Conservation (phyloP, 2,329 filamentous ascomycete species). For the Aspergillus candidus region DNA sequence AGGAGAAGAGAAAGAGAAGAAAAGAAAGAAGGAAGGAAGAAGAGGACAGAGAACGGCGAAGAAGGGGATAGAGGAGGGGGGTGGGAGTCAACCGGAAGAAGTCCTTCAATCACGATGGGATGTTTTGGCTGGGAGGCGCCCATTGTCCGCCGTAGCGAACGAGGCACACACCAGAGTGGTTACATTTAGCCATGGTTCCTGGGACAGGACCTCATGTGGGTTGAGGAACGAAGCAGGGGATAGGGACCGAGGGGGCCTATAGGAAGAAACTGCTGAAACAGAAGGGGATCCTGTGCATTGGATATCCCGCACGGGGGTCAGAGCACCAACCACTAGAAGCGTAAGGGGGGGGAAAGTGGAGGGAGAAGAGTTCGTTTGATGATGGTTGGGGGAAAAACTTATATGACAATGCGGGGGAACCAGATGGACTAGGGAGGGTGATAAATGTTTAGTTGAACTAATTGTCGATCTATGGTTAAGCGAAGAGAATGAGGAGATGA, state of each 20-base stretch:
- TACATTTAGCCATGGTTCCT: slow-evolving; percentile 1
- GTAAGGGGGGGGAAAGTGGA: too few relatives aligned
- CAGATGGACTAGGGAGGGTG: too few relatives aligned
- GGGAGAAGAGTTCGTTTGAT: too few relatives aligned
- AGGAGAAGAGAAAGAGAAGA: not conserved
- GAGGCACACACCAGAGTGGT: not conserved
- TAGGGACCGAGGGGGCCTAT: not conserved
- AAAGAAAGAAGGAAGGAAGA: not conserved
- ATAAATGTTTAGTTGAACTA: too few relatives aligned
- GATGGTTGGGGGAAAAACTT: too few relatives aligned
- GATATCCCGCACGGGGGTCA: too few relatives aligned
- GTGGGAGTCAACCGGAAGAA: not conserved
- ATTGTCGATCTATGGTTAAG: too few relatives aligned
- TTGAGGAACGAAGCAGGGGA: slow-evolving; percentile 3
- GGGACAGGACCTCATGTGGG: not conserved
- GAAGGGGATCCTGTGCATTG: not conserved
- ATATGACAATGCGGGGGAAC: too few relatives aligned
- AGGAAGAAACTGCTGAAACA: not conserved
- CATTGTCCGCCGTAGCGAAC: too few relatives aligned
- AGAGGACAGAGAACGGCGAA: not conserved
- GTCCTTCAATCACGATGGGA: not conserved
- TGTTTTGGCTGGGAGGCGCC: too few relatives aligned
- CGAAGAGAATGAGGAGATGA: not conserved
- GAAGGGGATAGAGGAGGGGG: not conserved
- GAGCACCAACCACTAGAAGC: too few relatives aligned